Evolutionary conservation across 78 protist species (phyloP).

Genomic region (Dictyostelium intermedium): DNA sequence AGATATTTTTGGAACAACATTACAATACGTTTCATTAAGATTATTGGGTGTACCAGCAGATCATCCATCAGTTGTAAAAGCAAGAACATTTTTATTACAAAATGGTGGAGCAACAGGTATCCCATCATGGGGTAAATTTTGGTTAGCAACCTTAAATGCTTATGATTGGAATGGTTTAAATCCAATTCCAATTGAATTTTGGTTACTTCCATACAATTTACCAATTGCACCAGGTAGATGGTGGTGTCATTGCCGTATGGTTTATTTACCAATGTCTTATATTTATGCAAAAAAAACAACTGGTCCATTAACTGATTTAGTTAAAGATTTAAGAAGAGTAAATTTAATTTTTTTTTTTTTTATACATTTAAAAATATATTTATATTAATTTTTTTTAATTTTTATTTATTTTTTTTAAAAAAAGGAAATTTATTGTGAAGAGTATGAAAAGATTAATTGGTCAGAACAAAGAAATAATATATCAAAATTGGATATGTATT

Average conservation of each 20-base stretch:
- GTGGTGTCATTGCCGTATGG: constrained; percentile 96
- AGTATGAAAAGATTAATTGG: constrained; percentile 83
- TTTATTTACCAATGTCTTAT: constrained; percentile 95
- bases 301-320: constrained; percentile 1
- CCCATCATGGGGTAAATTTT: constrained; percentile 96
- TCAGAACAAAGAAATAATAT: constrained; percentile 33
- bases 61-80: constrained; percentile 47
- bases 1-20: constrained; percentile 93
- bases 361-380: neutral
- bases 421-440: constrained; percentile 75
- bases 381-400: neutral
- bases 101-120: constrained; percentile 88
- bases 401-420: neutral
- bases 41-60: constrained; percentile 85
- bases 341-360: neutral
- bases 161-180: constrained; percentile 87
- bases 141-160: constrained; percentile 87
- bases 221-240: constrained; percentile 89
- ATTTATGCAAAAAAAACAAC: constrained; percentile 81
- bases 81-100: constrained; percentile 65
- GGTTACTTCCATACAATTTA: constrained; percentile 89
- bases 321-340: constrained; percentile 48
- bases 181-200: constrained; percentile 91
- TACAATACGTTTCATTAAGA: constrained; percentile 91
- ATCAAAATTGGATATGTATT: constrained; percentile 78